Conservation (phyloP, 2,329 filamentous ascomycete genomes). For the Calonectria henricotiae region DNA sequence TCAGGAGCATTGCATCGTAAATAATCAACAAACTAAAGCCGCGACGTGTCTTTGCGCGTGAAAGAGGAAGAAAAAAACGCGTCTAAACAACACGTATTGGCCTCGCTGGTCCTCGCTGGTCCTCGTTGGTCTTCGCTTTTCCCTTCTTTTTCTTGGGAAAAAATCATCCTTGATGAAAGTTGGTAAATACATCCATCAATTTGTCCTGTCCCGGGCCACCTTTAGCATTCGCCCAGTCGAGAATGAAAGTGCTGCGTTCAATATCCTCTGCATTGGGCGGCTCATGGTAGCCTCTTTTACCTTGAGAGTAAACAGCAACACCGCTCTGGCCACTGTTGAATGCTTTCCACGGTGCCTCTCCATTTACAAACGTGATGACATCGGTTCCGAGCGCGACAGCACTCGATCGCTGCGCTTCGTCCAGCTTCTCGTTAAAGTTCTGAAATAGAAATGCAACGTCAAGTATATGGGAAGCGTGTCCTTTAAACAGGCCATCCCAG, state of each 20-base stretch:
- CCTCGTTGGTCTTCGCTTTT: no score
- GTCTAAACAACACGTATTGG: no score
- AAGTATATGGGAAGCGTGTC: neutral
- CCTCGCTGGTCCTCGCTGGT: no score
- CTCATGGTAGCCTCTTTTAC: neutral
- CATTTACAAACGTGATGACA: conserved; percentile 9
- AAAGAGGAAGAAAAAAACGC: no score
- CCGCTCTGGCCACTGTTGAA: neutral
- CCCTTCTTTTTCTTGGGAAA: no score
- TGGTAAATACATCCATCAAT: neutral
- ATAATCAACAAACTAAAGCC: no score
- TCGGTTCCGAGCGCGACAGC: conserved; percentile 1
- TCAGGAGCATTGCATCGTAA: no score
- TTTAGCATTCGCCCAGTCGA: neutral
- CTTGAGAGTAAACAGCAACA: neutral
- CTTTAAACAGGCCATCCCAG: neutral
- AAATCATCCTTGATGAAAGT: neutral
- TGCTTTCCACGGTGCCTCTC: neutral
- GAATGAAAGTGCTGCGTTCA: neutral
- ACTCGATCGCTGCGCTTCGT: neutral
- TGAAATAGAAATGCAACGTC: conserved; percentile 4
- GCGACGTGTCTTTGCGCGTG: no score
- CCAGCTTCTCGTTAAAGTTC: neutral
- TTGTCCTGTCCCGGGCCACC: neutral
- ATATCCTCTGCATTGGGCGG: neutral